phyloP scores from a whole-genome alignment of 768 basidiomycete species.

The Chalciporus chontae region DNA sequence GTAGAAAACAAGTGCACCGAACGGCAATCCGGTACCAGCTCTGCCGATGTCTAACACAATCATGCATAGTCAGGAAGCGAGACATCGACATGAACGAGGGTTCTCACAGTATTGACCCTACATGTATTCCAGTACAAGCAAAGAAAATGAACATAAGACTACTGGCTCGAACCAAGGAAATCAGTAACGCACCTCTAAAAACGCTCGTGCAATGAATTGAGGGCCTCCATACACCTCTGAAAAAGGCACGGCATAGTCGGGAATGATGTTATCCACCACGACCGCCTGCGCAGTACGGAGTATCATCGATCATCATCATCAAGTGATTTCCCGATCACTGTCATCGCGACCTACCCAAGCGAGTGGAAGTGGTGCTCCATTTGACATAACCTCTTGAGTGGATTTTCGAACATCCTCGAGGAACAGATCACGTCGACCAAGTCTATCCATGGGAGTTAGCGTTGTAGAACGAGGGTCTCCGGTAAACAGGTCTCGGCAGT shows the following conservation, averaged over 20 bases:
- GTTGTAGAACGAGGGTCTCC: neutral
- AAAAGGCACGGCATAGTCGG: slow-evolving; percentile 27
- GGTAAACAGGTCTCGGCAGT: slow-evolving; percentile 21
- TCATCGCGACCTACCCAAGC: slow-evolving; percentile 19
- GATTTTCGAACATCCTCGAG: slow-evolving; percentile 4
- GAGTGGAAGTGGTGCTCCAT: slow-evolving; percentile 27
- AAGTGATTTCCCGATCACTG: neutral
- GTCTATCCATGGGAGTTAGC: neutral
- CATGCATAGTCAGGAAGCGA: neutral
- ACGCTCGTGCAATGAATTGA: slow-evolving; percentile 26
- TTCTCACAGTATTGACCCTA: slow-evolving; percentile 28
- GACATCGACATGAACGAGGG: neutral
- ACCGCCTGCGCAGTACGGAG: slow-evolving; percentile 22
- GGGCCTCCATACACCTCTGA: slow-evolving; percentile 25
- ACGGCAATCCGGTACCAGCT: slow-evolving; percentile 25
- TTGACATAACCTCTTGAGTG: slow-evolving; percentile 10
- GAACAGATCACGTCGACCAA: slow-evolving; percentile 2
- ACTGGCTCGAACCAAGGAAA: neutral
- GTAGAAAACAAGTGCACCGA: slow-evolving; percentile 23
- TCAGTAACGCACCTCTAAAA: slow-evolving; percentile 17
- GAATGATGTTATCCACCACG: slow-evolving; percentile 25
- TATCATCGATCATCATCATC: neutral
- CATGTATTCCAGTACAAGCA: neutral
- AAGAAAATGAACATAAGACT: neutral
- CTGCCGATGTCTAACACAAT: slow-evolving; percentile 21